Evolutionary conservation across 2,329 filamentous ascomycete species (phyloP), one percentile per base, ranked within the genome.

Genomic region (Coniochaeta sp.): DNA sequence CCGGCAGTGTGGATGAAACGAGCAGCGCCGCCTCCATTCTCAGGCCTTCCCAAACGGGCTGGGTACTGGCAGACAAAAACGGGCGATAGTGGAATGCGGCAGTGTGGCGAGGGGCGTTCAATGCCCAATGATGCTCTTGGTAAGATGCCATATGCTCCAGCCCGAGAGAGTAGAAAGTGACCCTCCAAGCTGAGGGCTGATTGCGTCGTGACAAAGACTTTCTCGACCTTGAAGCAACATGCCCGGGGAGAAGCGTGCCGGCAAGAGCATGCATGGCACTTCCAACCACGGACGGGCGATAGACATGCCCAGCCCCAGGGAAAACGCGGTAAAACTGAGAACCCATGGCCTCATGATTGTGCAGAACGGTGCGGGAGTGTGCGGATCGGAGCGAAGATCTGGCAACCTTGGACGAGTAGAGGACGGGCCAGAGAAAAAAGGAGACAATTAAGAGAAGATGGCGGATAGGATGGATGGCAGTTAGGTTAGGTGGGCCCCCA

Each of bases 1-100:
- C 46, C 27, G 18, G 18, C 18, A 33, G 46, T 24, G 28, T 32
- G 28, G 46, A 48, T 48, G 46, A 48, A 48, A 48, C 46, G 20
- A 32, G 46, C n/a, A 48, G 46, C 18, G 18, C 28, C 27, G 8
- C 24, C 12, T 46, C 22, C 12, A 38, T 20, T 20, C 13, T 18
- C 16, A 38, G 42, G 42, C 42, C 8, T 27, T 46, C 24, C 22
- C 24, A 6, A 13, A 6, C 10, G 24, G 7, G 42, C 42, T 16
- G 12, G 42, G 22, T 27, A 30, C 16, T 30, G 22, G 12, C 16
- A 46, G 22, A 6, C 12, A 30, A n/a, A n/a, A 46, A 46, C 22
- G 26, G 42, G 16, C 3, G 24, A 31, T 18, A 18, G 18, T 48
- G 45, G 45, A 48, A 48, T 48, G 45, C 45, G 45, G n/a, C 26